These are phyloP conservation scores for Linum lewisii DNA, from an alignment of 345 rosid species.

Conservation along the genomic window DNA sequence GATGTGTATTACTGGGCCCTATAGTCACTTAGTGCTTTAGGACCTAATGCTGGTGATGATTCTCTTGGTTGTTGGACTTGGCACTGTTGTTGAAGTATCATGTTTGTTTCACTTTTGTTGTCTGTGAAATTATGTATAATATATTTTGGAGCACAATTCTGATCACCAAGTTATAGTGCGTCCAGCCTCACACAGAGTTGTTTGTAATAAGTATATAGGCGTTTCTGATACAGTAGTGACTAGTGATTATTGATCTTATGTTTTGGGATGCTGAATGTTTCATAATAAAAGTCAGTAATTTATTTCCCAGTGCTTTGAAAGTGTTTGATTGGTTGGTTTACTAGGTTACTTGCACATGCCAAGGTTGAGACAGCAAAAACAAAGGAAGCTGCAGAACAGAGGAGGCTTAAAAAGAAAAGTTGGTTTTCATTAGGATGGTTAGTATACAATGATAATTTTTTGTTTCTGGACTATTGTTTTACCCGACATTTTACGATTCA, in stretches of 20 bases:
- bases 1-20: not conserved
- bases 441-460: constrained; percentile 19
- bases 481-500: not conserved
- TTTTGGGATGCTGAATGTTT: not conserved
- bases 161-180: not conserved
- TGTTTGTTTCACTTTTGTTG: not conserved
- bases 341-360: constrained; percentile 98
- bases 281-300: not conserved
- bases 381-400: constrained; percentile 89
- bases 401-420: constrained; percentile 58
- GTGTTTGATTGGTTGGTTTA: constrained; percentile 8
- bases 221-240: not conserved
- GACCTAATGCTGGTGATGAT: not conserved
- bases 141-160: not conserved
- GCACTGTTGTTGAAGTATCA: not conserved
- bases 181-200: not conserved
- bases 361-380: constrained; percentile 87
- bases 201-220: not conserved
- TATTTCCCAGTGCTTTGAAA: not conserved
- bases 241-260: not conserved
- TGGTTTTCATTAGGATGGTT: constrained; percentile 93
- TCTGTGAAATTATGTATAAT: not conserved
- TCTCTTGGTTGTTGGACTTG: not conserved
- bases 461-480: constrained; percentile 6
- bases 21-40: too few species aligned